These are phyloP conservation scores for Candida ovalis DNA, from an alignment of 805 yeast genomes.

Conservation along the genomic window DNA sequence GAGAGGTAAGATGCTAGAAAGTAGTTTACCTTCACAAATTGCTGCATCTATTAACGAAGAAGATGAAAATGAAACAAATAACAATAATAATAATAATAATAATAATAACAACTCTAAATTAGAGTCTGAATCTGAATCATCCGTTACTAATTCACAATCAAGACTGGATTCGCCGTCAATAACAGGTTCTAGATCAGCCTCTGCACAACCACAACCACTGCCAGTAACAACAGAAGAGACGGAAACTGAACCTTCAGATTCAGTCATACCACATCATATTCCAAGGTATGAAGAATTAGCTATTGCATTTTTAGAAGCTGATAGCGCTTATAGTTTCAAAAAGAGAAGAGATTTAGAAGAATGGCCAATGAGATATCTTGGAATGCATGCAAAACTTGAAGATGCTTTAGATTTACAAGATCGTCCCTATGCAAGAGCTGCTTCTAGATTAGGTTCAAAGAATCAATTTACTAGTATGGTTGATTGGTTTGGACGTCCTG, in stretches of 20 bases:
- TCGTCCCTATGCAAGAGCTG: constrained; percentile 76
- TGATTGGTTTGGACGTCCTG: constrained; percentile 61
- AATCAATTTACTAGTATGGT: constrained; percentile 67
- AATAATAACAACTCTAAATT: too few relatives aligned
- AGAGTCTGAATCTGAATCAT: neutral
- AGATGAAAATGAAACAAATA: neutral
- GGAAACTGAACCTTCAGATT: neutral
- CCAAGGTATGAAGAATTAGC: constrained; percentile 61
- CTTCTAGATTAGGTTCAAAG: constrained; percentile 69
- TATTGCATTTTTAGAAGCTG: constrained; percentile 46
- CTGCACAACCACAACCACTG: neutral
- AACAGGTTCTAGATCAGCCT: neutral
- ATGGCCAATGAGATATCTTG: constrained; percentile 80
- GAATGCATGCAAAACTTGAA: constrained; percentile 68
- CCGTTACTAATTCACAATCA: neutral
- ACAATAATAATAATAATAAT: too few relatives aligned
- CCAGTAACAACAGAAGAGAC: neutral
- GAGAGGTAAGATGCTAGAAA: constrained; percentile 33
- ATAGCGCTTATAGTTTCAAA: constrained; percentile 36
- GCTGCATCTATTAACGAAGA: constrained; percentile 10
- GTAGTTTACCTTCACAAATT: constrained; percentile 26
- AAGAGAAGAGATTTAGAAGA: constrained; percentile 58
- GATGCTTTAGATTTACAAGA: constrained; percentile 77
- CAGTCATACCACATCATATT: constrained; percentile 15
- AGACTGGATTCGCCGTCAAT: neutral